phyloP scores from a whole-genome alignment of 352 stramenopile species.

The Phytophthora citrophthora region DNA sequence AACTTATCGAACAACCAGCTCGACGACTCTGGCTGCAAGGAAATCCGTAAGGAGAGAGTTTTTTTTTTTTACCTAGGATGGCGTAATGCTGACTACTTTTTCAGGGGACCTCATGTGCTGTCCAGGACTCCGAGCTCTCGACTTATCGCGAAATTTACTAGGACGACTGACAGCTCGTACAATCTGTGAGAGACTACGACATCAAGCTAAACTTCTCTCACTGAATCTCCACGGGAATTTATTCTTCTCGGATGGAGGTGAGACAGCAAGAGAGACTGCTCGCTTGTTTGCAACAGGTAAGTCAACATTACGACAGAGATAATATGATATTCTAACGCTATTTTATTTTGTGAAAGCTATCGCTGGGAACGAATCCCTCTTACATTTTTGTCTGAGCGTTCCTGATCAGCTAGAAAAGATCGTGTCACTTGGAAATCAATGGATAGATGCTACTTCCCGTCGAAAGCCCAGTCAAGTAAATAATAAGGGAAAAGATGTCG shows the following conservation, averaged over 20 bases:
- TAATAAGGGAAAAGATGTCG: slow-evolving; percentile 3
- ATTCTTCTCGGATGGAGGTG: slow-evolving; percentile 42
- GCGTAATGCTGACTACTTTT: neutral
- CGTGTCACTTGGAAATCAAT: slow-evolving; percentile 6
- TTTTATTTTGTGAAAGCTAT: slow-evolving; percentile 8
- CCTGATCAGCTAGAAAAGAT: neutral
- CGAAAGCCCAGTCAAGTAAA: neutral
- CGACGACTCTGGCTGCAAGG: slow-evolving; percentile 35
- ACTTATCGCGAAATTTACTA: slow-evolving; percentile 51
- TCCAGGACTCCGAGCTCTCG: slow-evolving; percentile 30
- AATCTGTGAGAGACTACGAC: slow-evolving; percentile 39
- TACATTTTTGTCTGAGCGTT: slow-evolving; percentile 27
- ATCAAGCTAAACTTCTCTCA: slow-evolving; percentile 32
- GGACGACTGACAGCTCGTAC: slow-evolving; percentile 29
- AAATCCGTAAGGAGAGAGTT: slow-evolving; percentile 28
- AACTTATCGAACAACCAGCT: slow-evolving; percentile 49
- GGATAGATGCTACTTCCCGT: neutral
- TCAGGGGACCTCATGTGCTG: slow-evolving; percentile 38
- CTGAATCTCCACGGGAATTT: slow-evolving; percentile 46
- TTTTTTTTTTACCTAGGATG: too few relatives aligned
- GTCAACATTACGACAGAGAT: neutral
- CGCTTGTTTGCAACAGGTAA: slow-evolving; percentile 26
- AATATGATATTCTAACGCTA: neutral
- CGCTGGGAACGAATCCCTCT: slow-evolving; percentile 21
- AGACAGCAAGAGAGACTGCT: slow-evolving; percentile 35